A percentile compares a stretch with the other conserved stretches of the same genome.
Conservation (phyloP, 352 stramenopile species). For the Saprolegnia parasitica region DNA sequence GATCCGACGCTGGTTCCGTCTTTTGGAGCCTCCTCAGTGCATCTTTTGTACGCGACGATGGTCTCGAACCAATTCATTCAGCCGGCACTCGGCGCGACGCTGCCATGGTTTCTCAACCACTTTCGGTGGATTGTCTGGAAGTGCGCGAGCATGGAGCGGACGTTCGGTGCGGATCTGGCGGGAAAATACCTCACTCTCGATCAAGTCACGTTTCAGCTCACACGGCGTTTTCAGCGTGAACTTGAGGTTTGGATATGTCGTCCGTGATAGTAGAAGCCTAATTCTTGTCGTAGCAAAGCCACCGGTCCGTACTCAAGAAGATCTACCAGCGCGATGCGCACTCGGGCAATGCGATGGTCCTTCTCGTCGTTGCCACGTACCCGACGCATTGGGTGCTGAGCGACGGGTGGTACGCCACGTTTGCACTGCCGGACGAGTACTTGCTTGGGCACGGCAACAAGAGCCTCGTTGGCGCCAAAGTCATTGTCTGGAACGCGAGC, state of each 20-base stretch:
- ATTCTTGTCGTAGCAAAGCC: constrained; percentile 18
- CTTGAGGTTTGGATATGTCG: constrained; percentile 35
- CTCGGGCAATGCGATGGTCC: constrained; percentile 55
- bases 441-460: constrained; percentile 37
- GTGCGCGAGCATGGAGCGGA: constrained; percentile 49
- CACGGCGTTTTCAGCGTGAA: constrained; percentile 48
- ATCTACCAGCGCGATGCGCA: constrained; percentile 62
- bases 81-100: constrained; percentile 35
- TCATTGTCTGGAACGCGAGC: constrained; percentile 60
- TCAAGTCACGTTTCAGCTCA: constrained; percentile 56
- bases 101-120: constrained; percentile 66
- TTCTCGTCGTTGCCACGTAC: constrained; percentile 57
- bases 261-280: background rate
- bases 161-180: constrained; percentile 46
- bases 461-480: constrained; percentile 51
- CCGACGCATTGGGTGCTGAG: constrained; percentile 58
- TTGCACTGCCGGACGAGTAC: constrained; percentile 46
- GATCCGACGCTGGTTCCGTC: background rate
- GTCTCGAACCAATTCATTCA: constrained; percentile 14
- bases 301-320: constrained; percentile 62
- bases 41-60: constrained; percentile 22
- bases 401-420: constrained; percentile 69
- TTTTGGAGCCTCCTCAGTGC: background rate
- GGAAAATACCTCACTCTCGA: constrained; percentile 53
- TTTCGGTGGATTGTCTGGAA: constrained; percentile 74